phyloP scores from a whole-genome alignment of 2,329 filamentous ascomycete species.

The Nothophaeocryptopus gaeumannii region DNA sequence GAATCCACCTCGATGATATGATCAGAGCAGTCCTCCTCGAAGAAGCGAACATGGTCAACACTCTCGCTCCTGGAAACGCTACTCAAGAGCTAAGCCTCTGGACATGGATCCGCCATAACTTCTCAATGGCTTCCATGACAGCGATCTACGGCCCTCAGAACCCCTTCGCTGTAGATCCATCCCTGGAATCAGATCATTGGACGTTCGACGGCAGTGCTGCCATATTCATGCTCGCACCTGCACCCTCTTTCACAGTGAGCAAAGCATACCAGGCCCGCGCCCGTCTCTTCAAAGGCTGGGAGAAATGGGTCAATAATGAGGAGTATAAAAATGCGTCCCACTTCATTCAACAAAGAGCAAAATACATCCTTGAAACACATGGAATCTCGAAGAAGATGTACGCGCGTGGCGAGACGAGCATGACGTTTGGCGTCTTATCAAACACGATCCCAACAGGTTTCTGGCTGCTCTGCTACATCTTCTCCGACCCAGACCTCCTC shows the following conservation, averaged over 20 bases:
- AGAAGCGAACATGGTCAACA: constrained; percentile 8
- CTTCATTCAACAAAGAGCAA: constrained; percentile 28
- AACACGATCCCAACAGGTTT: constrained; percentile 47
- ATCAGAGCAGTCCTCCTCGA: constrained; percentile 1
- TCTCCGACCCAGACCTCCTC: constrained; percentile 40
- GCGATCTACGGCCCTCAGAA: constrained; percentile 47
- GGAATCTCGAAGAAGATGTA: constrained; percentile 26
- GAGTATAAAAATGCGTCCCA: constrained; percentile 24
- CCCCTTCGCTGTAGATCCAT: constrained; percentile 37
- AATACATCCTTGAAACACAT: constrained; percentile 9
- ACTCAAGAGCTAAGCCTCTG: constrained; percentile 39
- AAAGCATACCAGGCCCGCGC: constrained; percentile 40
- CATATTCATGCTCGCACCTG: constrained; percentile 24
- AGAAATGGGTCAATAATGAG: constrained; percentile 30
- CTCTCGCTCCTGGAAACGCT: constrained; percentile 3
- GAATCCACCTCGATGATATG: not conserved
- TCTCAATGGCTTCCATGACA: constrained; percentile 40
- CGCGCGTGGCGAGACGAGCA: constrained; percentile 28
- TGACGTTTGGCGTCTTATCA: constrained; percentile 33
- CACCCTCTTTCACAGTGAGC: constrained; percentile 38
- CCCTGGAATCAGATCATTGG: constrained; percentile 43
- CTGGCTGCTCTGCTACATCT: constrained; percentile 48
- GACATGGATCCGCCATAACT: constrained; percentile 39
- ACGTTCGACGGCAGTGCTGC: constrained; percentile 39
- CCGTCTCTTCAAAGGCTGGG: constrained; percentile 28